Evolutionary conservation across 768 basidiomycete genomes (phyloP), one percentile per base, ranked within the genome.

Genomic region (Boletus vermiculosoides): DNA sequence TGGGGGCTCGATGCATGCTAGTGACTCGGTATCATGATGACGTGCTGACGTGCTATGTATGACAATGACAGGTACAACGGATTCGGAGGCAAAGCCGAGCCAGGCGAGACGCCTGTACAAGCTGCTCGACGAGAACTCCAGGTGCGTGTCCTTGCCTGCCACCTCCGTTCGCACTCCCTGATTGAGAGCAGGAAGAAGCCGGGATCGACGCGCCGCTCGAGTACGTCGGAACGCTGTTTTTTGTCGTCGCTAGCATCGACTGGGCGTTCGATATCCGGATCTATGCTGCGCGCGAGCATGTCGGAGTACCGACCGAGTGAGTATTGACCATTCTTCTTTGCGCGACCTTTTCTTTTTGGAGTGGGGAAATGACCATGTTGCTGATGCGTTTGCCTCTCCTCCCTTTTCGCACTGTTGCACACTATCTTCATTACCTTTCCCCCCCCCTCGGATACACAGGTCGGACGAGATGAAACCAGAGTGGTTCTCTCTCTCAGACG

Each of bases 41-140:
- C 28, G 23, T 40, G 5, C 45, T 62, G 50, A 60, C 22, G 23
- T 6, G 49, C 16, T 25, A n/a, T 45, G 45, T 25, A 4, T 16
- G 28, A 45, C 30, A 15, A 23, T 34, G 4, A 4, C 63, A 93
- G 92, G 64, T 93, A 82, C 65, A 94, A 94, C 59, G 93, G 93
- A 4, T 95, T 94, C 62, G 92, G 91, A 18, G 93, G 93, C 11
- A 96, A 96, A 71, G 84, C 91, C 10, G 91, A 94, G 55, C 71
- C 78, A 3, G 83, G 81, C 5, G 93, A 96, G 71, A 84, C 86
- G 0, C 73, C 84, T 18, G 62, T 74, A 0, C 73, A 88, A 65
- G 92, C 91, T 11, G 93, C 93, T 4, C 63, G 71, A n/a, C 84
- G 93, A n/a, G 93, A 87, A 66, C 77, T 88, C 31, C 64, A 85